phyloP scores from a whole-genome alignment of 164 flowering plant species.

The Stephania cephalantha region DNA sequence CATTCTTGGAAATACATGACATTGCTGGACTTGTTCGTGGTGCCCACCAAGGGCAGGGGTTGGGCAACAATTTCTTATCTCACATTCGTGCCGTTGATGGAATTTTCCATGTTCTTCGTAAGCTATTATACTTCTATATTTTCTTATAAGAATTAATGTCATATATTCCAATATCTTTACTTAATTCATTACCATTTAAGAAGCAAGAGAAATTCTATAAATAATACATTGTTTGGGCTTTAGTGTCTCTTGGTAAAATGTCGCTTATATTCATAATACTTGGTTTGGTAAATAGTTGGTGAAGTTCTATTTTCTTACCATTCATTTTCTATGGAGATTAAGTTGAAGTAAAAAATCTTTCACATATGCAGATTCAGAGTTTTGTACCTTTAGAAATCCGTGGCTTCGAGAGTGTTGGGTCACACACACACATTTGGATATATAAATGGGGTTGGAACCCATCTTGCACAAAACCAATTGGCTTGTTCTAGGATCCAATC shows the following conservation, averaged over 20 bases:
- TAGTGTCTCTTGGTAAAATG: not conserved
- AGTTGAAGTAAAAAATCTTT: not conserved
- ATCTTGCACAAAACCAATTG: too few relatives aligned
- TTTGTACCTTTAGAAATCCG: not conserved
- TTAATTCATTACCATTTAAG: not conserved
- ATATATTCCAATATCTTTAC: not conserved
- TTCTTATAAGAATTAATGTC: not conserved
- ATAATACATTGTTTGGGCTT: not conserved
- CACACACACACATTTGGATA: too few relatives aligned
- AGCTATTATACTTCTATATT: conserved; percentile 19
- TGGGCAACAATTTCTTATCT: conserved; percentile 93
- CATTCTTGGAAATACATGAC: conserved; percentile 96
- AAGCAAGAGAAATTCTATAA: not conserved
- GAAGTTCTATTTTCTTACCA: not conserved
- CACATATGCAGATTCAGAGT: not conserved
- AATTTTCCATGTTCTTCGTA: conserved; percentile 95
- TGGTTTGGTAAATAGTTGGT: not conserved
- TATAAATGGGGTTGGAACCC: too few relatives aligned
- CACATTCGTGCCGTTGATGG: conserved; percentile 99
- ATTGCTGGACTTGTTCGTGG: conserved; percentile 98
- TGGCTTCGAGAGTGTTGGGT: too few relatives aligned
- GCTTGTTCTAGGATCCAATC: too few relatives aligned
- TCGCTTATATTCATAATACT: not conserved
- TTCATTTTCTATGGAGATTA: not conserved
- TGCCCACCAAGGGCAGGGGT: conserved; percentile 93